Conservation (phyloP, 2,329 filamentous ascomycete genomes). For the Alternaria sp. region DNA sequence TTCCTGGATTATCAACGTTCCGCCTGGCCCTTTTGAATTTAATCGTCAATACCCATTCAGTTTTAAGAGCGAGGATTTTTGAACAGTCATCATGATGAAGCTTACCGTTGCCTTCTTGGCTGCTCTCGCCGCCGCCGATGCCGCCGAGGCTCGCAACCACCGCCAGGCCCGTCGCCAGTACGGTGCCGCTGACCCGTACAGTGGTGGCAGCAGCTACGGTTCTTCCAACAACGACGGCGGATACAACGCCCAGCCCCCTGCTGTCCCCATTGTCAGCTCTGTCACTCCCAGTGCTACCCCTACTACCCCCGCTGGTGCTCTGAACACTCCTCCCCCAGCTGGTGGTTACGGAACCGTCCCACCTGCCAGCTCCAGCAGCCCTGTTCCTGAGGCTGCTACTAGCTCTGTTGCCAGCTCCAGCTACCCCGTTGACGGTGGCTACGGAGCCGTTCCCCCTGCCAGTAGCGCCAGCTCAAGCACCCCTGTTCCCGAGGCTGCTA, state of each 20-base stretch:
- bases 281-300: slow-evolving; percentile 9
- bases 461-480: too few species aligned
- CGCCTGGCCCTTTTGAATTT: slow-evolving; percentile 33
- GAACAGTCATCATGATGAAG: slow-evolving; percentile 38
- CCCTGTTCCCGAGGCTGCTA: neutral
- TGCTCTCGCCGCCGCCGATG: slow-evolving; percentile 44
- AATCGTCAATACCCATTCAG: slow-evolving; percentile 31
- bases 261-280: slow-evolving; percentile 19
- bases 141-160: slow-evolving; percentile 40
- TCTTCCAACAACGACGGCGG: neutral
- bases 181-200: slow-evolving; percentile 16
- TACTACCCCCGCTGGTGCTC: slow-evolving; percentile 9
- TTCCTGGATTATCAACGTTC: slow-evolving; percentile 45
- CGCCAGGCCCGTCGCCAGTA: slow-evolving; percentile 43
- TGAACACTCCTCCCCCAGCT: slow-evolving; percentile 12
- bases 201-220: slow-evolving; percentile 5
- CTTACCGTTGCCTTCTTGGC: slow-evolving; percentile 47
- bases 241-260: slow-evolving; percentile 14
- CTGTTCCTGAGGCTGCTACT: neutral
- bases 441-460: slow-evolving; percentile 4
- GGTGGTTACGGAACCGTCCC: slow-evolving; percentile 5
- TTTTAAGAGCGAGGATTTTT: slow-evolving; percentile 39
- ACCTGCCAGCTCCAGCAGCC: neutral
- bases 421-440: slow-evolving; percentile 17
- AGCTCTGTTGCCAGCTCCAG: slow-evolving; percentile 2